Conservation (phyloP, 2,329 filamentous ascomycete genomes). For the Tolypocladium tundrense region DNA sequence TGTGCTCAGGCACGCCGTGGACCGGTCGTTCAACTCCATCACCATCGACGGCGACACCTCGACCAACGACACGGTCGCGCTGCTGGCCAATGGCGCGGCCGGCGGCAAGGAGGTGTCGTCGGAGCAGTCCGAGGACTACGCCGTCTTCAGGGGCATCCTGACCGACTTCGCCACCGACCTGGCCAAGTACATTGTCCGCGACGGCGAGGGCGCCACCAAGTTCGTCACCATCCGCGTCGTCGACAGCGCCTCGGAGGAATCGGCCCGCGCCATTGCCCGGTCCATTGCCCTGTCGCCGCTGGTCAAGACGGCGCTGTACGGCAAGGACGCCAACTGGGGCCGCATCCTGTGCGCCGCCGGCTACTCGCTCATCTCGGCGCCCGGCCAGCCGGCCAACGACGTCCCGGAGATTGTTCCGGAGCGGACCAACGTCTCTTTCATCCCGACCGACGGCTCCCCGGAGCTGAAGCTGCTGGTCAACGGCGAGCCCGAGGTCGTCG, state of each 20-base stretch:
- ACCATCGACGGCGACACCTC: conserved; percentile 95
- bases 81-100: conserved; percentile 92
- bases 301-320: conserved; percentile 95
- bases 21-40: conserved; percentile 90
- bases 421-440: conserved; percentile 67
- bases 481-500: conserved; percentile 69
- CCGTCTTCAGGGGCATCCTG: conserved; percentile 60
- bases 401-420: conserved; percentile 56
- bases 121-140: conserved; percentile 49
- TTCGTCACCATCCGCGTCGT: conserved; percentile 87
- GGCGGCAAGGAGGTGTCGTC: conserved; percentile 56
- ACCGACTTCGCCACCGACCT: conserved; percentile 73
- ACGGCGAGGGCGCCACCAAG: conserved; percentile 96
- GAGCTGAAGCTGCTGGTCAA: conserved; percentile 69
- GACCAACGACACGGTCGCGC: conserved; percentile 90
- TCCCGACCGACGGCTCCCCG: conserved; percentile 64
- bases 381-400: conserved; percentile 44
- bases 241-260: conserved; percentile 58
- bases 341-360: conserved; percentile 92
- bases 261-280: conserved; percentile 70
- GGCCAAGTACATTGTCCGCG: conserved; percentile 85
- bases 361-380: conserved; percentile 57
- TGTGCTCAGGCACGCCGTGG: conserved; percentile 64
- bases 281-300: conserved; percentile 85
- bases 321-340: conserved; percentile 97